These are phyloP conservation scores for Thermomucor indicae-seudaticae DNA, from an alignment of 371 early-diverging fungal species.

Conservation along the genomic window DNA sequence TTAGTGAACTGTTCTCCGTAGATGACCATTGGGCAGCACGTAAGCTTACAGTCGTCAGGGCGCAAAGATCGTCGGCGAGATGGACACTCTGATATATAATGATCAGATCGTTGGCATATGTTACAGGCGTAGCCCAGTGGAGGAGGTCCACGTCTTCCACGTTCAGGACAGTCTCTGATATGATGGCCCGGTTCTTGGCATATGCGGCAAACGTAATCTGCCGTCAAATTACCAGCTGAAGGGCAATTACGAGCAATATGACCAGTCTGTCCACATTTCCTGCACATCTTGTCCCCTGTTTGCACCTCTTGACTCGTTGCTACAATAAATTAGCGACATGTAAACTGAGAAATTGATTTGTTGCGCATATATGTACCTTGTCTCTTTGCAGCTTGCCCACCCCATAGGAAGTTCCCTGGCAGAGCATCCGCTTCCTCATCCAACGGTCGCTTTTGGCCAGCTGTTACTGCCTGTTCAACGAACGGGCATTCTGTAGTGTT, in stretches of 20 bases:
- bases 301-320: too few species aligned
- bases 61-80: too few species aligned
- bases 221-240: slow-evolving; percentile 18
- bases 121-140: slow-evolving; percentile 1
- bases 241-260: slow-evolving; percentile 70
- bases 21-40: too few species aligned
- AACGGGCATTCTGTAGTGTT: slow-evolving; percentile 69
- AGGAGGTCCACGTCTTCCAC: slow-evolving; percentile 4
- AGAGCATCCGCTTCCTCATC: slow-evolving; percentile 24
- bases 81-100: too few species aligned
- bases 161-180: slow-evolving; percentile 60
- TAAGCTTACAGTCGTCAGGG: slow-evolving; percentile 17
- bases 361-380: slow-evolving; percentile 19
- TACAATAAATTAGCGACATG: too few species aligned
- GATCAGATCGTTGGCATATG: background rate
- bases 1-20: background rate
- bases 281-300: too few species aligned
- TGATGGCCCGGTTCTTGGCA: slow-evolving; percentile 60
- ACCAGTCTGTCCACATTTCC: slow-evolving; percentile 18
- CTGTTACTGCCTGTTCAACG: slow-evolving; percentile 4
- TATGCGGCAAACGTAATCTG: slow-evolving; percentile 53
- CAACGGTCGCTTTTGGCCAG: slow-evolving; percentile 25
- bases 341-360: too few species aligned
- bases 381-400: slow-evolving; percentile 23
- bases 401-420: slow-evolving; percentile 39